Evolutionary conservation across 768 basidiomycete species (phyloP).

Genomic region (Baorangia bicolor): DNA sequence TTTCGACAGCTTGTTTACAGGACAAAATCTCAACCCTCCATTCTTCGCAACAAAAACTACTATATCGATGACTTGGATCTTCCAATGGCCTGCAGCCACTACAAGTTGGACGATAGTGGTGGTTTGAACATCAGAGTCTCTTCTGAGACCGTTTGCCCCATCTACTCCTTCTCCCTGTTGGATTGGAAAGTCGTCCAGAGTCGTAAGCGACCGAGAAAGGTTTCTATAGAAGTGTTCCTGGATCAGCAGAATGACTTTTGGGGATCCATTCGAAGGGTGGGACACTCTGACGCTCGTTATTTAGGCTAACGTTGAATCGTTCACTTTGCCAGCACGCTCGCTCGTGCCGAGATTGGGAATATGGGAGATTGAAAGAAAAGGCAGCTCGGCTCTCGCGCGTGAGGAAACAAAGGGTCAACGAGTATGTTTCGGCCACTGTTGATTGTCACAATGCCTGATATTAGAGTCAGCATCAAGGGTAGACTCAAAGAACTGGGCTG

Average conservation of each 20-base stretch:
- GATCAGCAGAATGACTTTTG: background rate
- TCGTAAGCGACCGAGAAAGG: background rate
- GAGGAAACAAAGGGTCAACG: constrained; percentile 1
- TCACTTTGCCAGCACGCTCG: constrained; percentile 5
- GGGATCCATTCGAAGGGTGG: background rate
- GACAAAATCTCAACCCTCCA: background rate
- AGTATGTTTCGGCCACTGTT: background rate
- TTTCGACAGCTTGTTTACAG: background rate
- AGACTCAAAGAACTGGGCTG: background rate
- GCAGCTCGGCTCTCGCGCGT: background rate
- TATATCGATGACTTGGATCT: background rate
- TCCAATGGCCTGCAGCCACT: background rate
- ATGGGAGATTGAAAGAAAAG: background rate
- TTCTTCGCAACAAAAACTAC: too few species aligned
- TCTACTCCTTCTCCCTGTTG: background rate
- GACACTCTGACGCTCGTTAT: background rate
- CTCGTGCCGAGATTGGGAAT: constrained; percentile 2
- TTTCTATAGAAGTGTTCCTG: background rate
- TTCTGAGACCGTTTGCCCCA: fast-evolving
- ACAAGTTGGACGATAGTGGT: background rate
- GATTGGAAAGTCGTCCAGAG: background rate
- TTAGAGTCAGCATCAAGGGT: background rate
- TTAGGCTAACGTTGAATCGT: background rate
- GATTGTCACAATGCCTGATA: background rate
- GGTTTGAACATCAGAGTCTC: background rate